Conservation (phyloP, 2,329 filamentous ascomycete species). For the Cercospora sojina region DNA sequence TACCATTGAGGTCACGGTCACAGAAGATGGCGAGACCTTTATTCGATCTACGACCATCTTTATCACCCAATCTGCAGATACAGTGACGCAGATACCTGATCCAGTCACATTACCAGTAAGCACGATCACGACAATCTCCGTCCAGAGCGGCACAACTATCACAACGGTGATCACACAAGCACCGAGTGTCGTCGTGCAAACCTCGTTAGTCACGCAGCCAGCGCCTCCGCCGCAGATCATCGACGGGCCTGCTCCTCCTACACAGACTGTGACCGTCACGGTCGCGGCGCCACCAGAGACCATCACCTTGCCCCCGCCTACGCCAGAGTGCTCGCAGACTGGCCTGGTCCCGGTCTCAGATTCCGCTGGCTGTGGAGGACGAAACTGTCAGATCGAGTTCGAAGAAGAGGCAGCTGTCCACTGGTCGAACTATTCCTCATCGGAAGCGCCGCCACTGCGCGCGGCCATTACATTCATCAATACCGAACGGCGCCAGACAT, state of each 20-base stretch:
- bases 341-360: constrained; percentile 4
- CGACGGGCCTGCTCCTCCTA: not conserved
- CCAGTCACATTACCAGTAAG: not conserved
- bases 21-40: not conserved
- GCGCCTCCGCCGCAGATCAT: too few relatives aligned
- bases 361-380: constrained; percentile 17
- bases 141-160: not conserved
- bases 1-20: not conserved
- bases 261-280: not conserved
- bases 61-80: not conserved
- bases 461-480: constrained; percentile 26
- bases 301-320: not conserved
- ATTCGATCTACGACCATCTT: not conserved
- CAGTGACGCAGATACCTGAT: too few relatives aligned
- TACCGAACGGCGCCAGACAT: constrained; percentile 19
- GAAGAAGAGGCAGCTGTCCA: constrained; percentile 21
- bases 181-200: not conserved
- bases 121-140: not conserved
- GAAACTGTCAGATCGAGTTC: constrained; percentile 25
- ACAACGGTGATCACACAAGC: not conserved
- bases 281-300: not conserved
- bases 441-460: constrained; percentile 13
- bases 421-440: constrained; percentile 11
- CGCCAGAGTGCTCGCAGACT: constrained; percentile 2
- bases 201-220: too few relatives aligned